A percentile compares a stretch with the other conserved stretches of the same genome.
phyloP scores from a whole-genome alignment of 2,329 filamentous ascomycete species.

The Stagonosporopsis rhizophila region DNA sequence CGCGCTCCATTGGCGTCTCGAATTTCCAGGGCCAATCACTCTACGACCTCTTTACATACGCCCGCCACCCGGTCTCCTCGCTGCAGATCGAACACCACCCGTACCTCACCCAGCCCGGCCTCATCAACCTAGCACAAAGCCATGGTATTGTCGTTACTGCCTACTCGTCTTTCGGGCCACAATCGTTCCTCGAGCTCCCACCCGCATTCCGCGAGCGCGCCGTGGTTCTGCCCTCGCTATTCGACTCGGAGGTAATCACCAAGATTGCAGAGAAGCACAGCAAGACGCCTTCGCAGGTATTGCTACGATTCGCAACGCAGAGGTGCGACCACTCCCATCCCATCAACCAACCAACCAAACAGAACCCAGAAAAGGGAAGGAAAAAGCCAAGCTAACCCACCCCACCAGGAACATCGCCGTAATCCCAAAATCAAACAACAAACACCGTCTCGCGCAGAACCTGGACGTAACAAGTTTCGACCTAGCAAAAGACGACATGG shows the following conservation, averaged over 20 bases:
- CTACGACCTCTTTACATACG: conserved; percentile 63
- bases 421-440: conserved; percentile 44
- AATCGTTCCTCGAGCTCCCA: conserved; percentile 33
- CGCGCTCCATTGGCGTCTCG: conserved; percentile 43
- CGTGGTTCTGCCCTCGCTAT: conserved; percentile 33
- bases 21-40: conserved; percentile 51
- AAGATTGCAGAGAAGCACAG: conserved; percentile 69
- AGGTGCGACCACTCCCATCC: not conserved
- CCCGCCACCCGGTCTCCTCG: conserved; percentile 39
- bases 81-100: conserved; percentile 49
- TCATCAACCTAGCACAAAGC: conserved; percentile 40
- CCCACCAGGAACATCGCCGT: conserved; percentile 53
- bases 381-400: too few species aligned
- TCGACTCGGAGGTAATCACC: conserved; percentile 64
- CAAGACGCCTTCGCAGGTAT: conserved; percentile 72
- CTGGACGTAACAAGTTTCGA: conserved; percentile 39
- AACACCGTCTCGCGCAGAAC: conserved; percentile 27
- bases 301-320: not conserved
- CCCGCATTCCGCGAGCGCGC: not conserved
- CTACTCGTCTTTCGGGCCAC: conserved; percentile 56
- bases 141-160: conserved; percentile 43
- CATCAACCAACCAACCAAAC: too few species aligned
- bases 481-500: conserved; percentile 27
- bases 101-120: conserved; percentile 41
- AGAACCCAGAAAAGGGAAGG: not conserved